Evolutionary conservation across 768 basidiomycete species (phyloP), one percentile per base, ranked within the genome.

Genomic region (Lanmaoa pseudosensibilis): DNA sequence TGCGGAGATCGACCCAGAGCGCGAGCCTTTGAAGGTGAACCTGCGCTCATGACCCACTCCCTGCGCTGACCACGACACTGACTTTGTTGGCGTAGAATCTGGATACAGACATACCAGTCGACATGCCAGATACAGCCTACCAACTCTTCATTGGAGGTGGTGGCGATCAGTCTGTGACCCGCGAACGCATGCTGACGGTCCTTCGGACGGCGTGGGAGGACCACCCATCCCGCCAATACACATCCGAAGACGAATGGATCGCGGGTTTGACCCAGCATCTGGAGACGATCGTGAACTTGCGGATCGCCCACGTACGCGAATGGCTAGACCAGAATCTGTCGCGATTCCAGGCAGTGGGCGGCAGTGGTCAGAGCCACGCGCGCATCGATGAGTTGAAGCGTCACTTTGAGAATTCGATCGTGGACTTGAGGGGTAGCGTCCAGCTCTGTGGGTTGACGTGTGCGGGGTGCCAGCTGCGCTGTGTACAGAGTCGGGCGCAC

Each of bases 361-460:
- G 52, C 0, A 15, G 40, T 2, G 48, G 36, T 0, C 54, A 30
- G 23, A 58, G 67, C 25, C 72, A 81, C 47, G 73, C 83, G 2
- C 70, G 75, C 40, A 74, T 85, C 11, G 77, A 77, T 25, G 71
- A 73, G 2, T 59, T 87, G 16, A 73, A 73, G 12, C 73, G 83
- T 50, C 61, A 69, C 3, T 77, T 83, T 48, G 77, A 81, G 18
- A 72, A 52, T 15, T 60, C 74, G 5, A 67, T 71, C 7, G 75
- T 84, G 3, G 80, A 82, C 30, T 59, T 86, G 58, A 76, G 69
- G 56, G 68, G 73, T 4, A 77, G 70, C 44, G 67, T 81, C 1
- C 77, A 82, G 55, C 64, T 85, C 2, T 87, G 86, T 66, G 74
- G 74, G 46, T 60, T 75, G 55, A 71, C 75, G 47, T 87, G 86